Evolutionary conservation across 2,329 filamentous ascomycete genomes (phyloP), one percentile per base, ranked within the genome.

Genomic region (Colletotrichum abscissum): DNA sequence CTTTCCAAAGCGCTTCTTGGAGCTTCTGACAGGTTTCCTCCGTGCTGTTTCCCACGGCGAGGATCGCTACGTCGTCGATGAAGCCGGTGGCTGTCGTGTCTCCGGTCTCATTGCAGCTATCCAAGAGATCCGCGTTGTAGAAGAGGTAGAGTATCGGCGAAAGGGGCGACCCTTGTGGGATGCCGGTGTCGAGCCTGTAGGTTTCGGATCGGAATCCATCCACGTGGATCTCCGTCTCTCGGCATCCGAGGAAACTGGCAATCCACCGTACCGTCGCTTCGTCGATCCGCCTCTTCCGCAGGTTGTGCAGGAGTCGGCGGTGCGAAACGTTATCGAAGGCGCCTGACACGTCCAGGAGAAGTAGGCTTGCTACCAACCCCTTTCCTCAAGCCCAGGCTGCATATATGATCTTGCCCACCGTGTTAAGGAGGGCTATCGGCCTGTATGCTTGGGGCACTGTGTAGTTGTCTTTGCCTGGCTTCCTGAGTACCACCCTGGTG

Each of bases 81-180:
- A 30, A 30, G 6, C 28, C 28, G 28, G 5, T 30, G 6, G 28
- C 28, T 30, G 1, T 30, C 28, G 6, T 30, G 2, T 30, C 14
- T 54, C 26, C 42, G 28, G 38, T 33, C 24, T 54, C 11, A 30
- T 35, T 35, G 9, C 9, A 30, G 28, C 28, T 30, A 6, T 30
- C 28, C 1, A 80, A 68, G 1, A 80, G 69, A 55, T 79, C 76
- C 33, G 76, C 72, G 33, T 79, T 79, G 26, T 78, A 80, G 63
- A 80, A 74, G 5, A 79, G 72, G 67, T 76, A 80, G 33, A 79
- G 76, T 24, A 80, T 78, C 12, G 72, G 78, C 2, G 75, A 79
- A 1, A 79, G 33, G 6, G 71, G 75, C 1, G 75, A 80, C 1
- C 77, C 76, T 66, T 80, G 73, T 3, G 74, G 76, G 8, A 78